Base-by-base conservation (phyloP, 2,329 filamentous ascomycete species). In the Colletotrichum phormii region DNA sequence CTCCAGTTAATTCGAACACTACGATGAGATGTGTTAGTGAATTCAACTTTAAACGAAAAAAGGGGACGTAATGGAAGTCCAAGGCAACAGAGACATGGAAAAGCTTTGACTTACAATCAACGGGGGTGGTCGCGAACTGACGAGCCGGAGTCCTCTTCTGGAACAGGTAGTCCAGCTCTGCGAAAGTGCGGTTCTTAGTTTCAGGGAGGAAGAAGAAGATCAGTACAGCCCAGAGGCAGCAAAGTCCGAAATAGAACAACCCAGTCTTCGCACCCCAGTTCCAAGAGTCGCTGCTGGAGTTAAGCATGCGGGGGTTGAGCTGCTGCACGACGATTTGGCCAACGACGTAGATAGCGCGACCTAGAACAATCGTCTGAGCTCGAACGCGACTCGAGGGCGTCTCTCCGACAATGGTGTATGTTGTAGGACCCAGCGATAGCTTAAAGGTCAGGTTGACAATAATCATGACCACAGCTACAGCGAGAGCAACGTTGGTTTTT, bases 81-180 rank as follows among this genome's bases (percentile, higher is more conserved):
- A 18, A n/a, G 7, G n/a, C 24, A 11, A 29, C 11, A 2, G 26
- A 54, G 77, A 3, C 6, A n/a, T 4, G 4, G 18, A 18, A 49
- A 49, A 8, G 18, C 7, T 18, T n/a, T 49, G 42, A 8, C 79
- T 77, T 77, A 81, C 79, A 66, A 31, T 81, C 80, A 42, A 80
- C 42, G 9, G 77, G 76, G 29, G 78, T 72, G 2, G 76, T 74
- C 0, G 67, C 42, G 61, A 82, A 86, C 64, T 83, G 80, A 64
- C 81, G 78, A 5, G 82, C 81, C 11, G 77, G 65, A 4, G 78
- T 76, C 70, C 77, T 80, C 61, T 75, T 78, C 65, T 85, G 81
- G 76, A 88, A 88, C 71, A 88, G 76, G n/a, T 82, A 78, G 73
- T 88, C 86, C 24, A 88, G 82, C 77, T 88, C 86, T 67, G 84